Evolutionary conservation across 129 eudicot species (phyloP), one percentile per base, ranked within the genome.

Genomic region (Centrapalus pauciflorus): DNA sequence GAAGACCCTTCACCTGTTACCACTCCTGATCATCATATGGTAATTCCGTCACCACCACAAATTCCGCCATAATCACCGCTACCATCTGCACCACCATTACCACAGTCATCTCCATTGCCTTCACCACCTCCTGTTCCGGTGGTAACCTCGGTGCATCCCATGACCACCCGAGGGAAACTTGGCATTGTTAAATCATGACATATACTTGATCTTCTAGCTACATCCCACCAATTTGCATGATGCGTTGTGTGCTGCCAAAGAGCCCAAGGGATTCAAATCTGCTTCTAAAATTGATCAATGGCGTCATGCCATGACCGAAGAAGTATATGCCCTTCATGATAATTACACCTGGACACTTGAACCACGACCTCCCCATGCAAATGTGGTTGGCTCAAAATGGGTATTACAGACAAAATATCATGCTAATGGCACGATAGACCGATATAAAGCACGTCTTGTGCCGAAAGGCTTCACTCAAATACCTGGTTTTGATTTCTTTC

Each of bases 231-330:
- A 0, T 38, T 38, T 38, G 46, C 46, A 38, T 38, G 46, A 1
- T 38, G 46, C 46, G 0, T 38, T 38, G 11, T 38, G 7, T 4
- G 46, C 46, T 1, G 1, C 41, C 41, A 35, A 35, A 35, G 25
- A 24, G 33, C n/a, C n/a, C n/a, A n/a, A n/a, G n/a, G n/a, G 61
- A 1, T 24, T 55, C 32, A 55, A 56, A 56, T 56, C 63, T 4
- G 41, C 63, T 13, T n/a, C 63, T 4, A 63, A 63, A 40, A 35
- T 38, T 21, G 54, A 40, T 38, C 69, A 63, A n/a, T 63, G 69
- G 69, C 21, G 69, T 37, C 54, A 63, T 40, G 69, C 69, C 20
- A 63, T 63, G 69, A 35, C 54, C 10, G 52, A 45, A 0, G 69
- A 63, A 63, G 40, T 63, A 9, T 19, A 34, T 28, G 49, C 50